Conservation (phyloP, 768 basidiomycete genomes). For the Kwoniella dejecticola region DNA sequence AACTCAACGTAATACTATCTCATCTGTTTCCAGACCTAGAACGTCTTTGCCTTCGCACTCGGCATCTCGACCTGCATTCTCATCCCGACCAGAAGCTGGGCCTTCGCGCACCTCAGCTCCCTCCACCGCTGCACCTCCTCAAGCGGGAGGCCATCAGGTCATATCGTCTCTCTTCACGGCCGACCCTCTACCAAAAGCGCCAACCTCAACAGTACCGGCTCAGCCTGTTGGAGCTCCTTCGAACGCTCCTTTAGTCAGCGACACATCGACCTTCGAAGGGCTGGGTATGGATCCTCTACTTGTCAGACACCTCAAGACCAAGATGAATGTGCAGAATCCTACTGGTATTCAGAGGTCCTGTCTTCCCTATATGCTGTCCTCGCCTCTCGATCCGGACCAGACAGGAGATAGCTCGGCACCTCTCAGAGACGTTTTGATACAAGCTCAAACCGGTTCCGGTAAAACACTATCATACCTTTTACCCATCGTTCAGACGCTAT, state of each 20-base stretch:
- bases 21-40: constrained; percentile 5
- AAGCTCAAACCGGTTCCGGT: constrained; percentile 95
- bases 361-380: constrained; percentile 64
- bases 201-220: constrained; percentile 2
- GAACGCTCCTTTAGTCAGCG: constrained; percentile 48
- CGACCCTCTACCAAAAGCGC: constrained; percentile 61
- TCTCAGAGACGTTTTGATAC: constrained; percentile 79
- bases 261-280: constrained; percentile 73
- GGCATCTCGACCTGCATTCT: neutral
- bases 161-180: constrained; percentile 88
- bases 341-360: constrained; percentile 84
- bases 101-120: constrained; percentile 14
- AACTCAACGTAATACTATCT: neutral
- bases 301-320: constrained; percentile 71
- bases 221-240: constrained; percentile 37
- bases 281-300: constrained; percentile 82
- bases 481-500: constrained; percentile 90
- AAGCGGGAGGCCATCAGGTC: constrained; percentile 54
- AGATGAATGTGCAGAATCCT: constrained; percentile 80
- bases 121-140: constrained; percentile 8
- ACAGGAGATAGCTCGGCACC: constrained; percentile 53
- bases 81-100: constrained; percentile 5
- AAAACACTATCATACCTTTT: constrained; percentile 92
- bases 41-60: neutral
- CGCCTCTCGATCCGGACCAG: constrained; percentile 32